phyloP scores from a whole-genome alignment of 495 filamentous ascomycete genomes.

The Trichoderma asperelloides region DNA sequence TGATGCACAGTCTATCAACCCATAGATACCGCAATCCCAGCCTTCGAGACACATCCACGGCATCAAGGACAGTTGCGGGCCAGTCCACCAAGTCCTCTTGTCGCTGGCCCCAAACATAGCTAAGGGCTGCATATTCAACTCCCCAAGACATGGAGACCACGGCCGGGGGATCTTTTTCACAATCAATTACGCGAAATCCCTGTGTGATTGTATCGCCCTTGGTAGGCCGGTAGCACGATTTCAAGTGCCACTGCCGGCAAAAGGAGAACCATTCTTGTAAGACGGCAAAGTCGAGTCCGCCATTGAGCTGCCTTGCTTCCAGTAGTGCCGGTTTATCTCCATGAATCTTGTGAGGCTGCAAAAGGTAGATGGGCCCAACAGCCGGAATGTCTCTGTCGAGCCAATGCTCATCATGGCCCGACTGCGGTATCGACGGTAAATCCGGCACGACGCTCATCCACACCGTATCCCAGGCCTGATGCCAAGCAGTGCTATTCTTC shows the following conservation, averaged over 20 bases:
- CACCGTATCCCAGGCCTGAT: slow-evolving; percentile 10
- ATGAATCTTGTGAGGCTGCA: slow-evolving; percentile 6
- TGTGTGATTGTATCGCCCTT: slow-evolving; percentile 7
- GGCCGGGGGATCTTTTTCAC: neutral
- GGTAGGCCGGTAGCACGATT: slow-evolving; percentile 7
- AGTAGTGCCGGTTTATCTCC: neutral
- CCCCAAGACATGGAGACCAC: slow-evolving; percentile 11
- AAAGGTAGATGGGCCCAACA: slow-evolving; percentile 15
- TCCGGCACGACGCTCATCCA: slow-evolving; percentile 14
- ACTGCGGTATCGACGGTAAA: slow-evolving; percentile 8
- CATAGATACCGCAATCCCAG: slow-evolving; percentile 19
- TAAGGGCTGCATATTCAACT: slow-evolving; percentile 13
- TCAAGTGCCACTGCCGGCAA: slow-evolving; percentile 9
- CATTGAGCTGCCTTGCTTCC: neutral
- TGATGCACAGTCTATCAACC: slow-evolving; percentile 20
- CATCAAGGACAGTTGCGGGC: slow-evolving; percentile 15
- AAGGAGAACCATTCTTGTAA: slow-evolving; percentile 6
- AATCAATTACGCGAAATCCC: slow-evolving; percentile 14
- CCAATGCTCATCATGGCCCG: slow-evolving; percentile 15
- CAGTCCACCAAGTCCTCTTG: neutral
- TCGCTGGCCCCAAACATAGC: slow-evolving; percentile 15
- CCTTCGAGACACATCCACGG: slow-evolving; percentile 14
- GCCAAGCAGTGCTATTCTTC: slow-evolving; percentile 5
- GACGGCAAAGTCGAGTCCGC: neutral
- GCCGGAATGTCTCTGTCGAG: slow-evolving; percentile 15